Evolutionary conservation across 129 eudicot species (phyloP).

Genomic region (Flaveria linearis): DNA sequence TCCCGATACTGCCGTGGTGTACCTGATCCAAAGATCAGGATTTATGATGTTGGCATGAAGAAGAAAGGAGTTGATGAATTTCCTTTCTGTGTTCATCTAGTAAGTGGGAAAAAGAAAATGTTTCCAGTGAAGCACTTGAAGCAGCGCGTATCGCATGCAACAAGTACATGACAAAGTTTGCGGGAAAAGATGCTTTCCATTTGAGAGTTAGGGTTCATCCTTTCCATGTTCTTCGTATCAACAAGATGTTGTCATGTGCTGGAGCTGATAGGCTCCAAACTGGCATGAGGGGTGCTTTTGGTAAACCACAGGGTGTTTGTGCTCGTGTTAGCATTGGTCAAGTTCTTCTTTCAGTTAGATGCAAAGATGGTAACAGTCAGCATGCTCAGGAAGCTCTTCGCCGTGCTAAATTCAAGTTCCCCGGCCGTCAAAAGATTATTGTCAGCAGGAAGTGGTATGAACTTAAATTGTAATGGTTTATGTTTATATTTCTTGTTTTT

Average conservation of each 20-base stretch:
- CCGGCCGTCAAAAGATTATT: conserved; percentile 93
- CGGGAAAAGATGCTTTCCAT: conserved; percentile 89
- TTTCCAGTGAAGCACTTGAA: conserved; percentile 84
- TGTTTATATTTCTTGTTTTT: background rate
- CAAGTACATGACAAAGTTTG: conserved; percentile 86
- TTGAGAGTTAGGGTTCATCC: conserved; percentile 89
- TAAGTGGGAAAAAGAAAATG: conserved; percentile 90
- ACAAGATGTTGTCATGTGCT: conserved; percentile 91
- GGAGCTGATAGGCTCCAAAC: conserved; percentile 96
- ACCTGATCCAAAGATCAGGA: conserved; percentile 85
- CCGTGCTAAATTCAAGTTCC: conserved; percentile 93
- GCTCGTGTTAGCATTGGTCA: conserved; percentile 86
- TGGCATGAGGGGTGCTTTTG: conserved; percentile 85
- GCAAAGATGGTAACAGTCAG: conserved; percentile 64
- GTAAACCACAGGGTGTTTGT: conserved; percentile 70
- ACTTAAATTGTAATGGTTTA: background rate
- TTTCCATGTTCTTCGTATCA: conserved; percentile 82
- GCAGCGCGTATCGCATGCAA: conserved; percentile 93
- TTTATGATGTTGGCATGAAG: conserved; percentile 90
- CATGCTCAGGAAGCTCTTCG: conserved; percentile 89
- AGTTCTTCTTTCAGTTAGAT: conserved; percentile 69
- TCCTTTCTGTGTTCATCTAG: conserved; percentile 83
- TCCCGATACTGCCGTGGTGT: conserved; percentile 89
- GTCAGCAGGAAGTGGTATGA: conserved; percentile 88
- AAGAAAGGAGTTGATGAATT: conserved; percentile 87